phyloP scores from a whole-genome alignment of 371 early-diverging fungal genomes.

The Saksenaea oblongispora region DNA sequence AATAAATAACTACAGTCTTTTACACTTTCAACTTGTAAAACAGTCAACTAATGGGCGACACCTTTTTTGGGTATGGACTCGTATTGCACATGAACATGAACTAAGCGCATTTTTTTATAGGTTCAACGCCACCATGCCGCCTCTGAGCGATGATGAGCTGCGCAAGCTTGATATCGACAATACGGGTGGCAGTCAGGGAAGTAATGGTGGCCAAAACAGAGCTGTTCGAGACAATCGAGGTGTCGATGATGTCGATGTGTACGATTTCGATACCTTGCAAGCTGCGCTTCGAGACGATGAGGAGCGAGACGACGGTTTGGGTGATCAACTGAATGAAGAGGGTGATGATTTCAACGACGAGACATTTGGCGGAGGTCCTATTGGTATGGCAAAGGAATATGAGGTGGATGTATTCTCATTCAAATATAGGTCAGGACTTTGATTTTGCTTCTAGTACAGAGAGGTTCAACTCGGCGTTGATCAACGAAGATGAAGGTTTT shows the following conservation, averaged over 20 bases:
- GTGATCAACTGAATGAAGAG: constrained; percentile 70
- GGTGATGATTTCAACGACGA: constrained; percentile 82
- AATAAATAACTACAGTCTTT: neutral
- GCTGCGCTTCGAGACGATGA: constrained; percentile 39
- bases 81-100: neutral
- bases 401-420: constrained; percentile 1
- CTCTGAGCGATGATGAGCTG: constrained; percentile 47
- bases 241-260: constrained; percentile 38
- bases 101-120: constrained; percentile 20
- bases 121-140: constrained; percentile 64
- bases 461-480: constrained; percentile 49
- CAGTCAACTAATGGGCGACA: constrained; percentile 41
- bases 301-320: constrained; percentile 49
- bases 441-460: constrained; percentile 71
- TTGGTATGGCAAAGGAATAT: constrained; percentile 40
- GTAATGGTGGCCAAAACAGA: constrained; percentile 3
- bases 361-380: constrained; percentile 75
- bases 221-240: constrained; percentile 20
- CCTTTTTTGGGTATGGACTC: constrained; percentile 49
- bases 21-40: constrained; percentile 1
- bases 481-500: constrained; percentile 60
- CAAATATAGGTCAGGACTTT: constrained; percentile 62
- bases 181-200: constrained; percentile 21
- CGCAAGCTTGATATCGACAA: constrained; percentile 36
- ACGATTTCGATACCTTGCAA: constrained; percentile 45